A percentile compares a stretch with the other conserved stretches of the same genome.
phyloP scores from a whole-genome alignment of 1,139 yeast genomes.

The Scheffersomyces lignicola region DNA sequence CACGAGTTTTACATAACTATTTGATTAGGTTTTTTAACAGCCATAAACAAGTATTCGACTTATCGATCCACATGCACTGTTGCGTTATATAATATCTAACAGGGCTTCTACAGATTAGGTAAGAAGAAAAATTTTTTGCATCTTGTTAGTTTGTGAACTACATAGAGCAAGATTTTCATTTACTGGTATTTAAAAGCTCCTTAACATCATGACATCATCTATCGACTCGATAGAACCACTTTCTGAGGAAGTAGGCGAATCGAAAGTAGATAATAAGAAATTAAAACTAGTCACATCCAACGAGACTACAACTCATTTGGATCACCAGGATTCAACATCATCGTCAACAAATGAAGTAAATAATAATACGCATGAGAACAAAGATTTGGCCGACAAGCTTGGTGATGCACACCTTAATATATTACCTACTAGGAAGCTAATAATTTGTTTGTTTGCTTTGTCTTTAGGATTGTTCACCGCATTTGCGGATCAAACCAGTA shows the following conservation, averaged over 20 bases:
- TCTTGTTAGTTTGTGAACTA: no score
- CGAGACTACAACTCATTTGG: conserved; percentile 1
- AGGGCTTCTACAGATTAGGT: no score
- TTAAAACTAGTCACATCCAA: conserved; percentile 2
- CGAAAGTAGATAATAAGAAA: not conserved
- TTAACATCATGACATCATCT: not conserved
- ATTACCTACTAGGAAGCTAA: conserved; percentile 23
- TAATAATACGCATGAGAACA: not conserved
- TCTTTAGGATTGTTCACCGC: conserved; percentile 33
- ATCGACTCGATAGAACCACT: not conserved
- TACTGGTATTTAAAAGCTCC: no score
- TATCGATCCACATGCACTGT: no score
- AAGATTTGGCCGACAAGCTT: conserved; percentile 19
- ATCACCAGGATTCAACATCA: not conserved
- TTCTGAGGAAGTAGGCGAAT: not conserved
- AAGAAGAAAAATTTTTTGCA: no score
- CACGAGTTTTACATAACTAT: conserved; percentile 1
- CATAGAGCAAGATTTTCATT: no score
- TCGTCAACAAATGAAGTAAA: not conserved
- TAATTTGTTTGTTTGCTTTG: conserved; percentile 26
- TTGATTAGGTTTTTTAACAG: no score
- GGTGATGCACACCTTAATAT: conserved; percentile 32
- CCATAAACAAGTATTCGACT: no score
- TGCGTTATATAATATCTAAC: no score
- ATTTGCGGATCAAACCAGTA: conserved; percentile 41